Base-by-base conservation (phyloP, 1,284 basidiomycete genomes). In the Melampsora americana region DNA sequence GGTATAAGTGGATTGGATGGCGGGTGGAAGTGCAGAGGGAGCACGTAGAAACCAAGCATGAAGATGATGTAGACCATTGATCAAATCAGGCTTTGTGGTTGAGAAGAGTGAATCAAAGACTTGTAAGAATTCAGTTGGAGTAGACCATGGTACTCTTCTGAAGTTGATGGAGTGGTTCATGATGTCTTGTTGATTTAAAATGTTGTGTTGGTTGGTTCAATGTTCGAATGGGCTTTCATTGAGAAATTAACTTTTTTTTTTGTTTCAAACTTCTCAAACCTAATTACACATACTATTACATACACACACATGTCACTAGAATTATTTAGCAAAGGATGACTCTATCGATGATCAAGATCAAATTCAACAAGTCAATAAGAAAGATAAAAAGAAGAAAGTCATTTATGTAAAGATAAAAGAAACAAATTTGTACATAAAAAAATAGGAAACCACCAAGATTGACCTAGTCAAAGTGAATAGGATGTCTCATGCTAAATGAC, bases 101-200 rank as follows among this genome's bases (percentile, higher is more conserved):
- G 59, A 82, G 80, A 89, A 95, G 79, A 95, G 89, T 87, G 89
- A 90, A 4, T 88, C 86, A 82, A 90, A 94, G 7, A 96, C 85
- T 80, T 92, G 87, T 67, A 91, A 90, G 14, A 96, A 86, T 83
- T 96, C 93, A 26, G 84, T 81, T 14, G 89, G 82, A 65, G 87
- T 87, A 5, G 88, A 84, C 94, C 94, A 96, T 1, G 92, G 92
- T 0, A 93, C 90, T 70, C 92, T 87, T 78, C 90, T 66, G 88
- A 65, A 39, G 18, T 12, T 26, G 28, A 53, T 70, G 28, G 50
- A 56, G 9, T 39, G 12, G 32, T 60, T 70, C 26, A 32, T 64
- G 12, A 61, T 61, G n/a, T n/a, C n/a, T n/a, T n/a, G n/a, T n/a
- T n/a, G n/a, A n/a, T n/a, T n/a, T n/a, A n/a, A n/a, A n/a, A n/a